Evolutionary conservation across 768 basidiomycete genomes (phyloP).

Genomic region (Cystofilobasidium macerans): DNA sequence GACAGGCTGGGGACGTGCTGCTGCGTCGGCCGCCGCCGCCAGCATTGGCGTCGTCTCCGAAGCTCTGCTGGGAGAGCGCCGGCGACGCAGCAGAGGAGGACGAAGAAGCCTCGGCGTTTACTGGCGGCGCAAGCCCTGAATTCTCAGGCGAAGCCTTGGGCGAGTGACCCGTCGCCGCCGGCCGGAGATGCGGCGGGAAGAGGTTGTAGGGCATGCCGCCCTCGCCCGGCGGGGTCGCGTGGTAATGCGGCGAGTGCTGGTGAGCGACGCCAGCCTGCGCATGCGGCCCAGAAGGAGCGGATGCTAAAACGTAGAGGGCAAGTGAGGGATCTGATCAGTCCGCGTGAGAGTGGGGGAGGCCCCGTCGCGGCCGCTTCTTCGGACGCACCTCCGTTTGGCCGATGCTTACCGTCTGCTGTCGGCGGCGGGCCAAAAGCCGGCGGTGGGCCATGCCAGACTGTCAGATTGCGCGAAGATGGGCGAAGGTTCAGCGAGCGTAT

Average conservation of each 20-base stretch:
- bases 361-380: too few species aligned
- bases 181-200: slow-evolving; percentile 12
- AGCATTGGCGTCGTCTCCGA: too few species aligned
- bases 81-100: not conserved
- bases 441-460: slow-evolving; percentile 4
- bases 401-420: not conserved
- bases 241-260: not conserved
- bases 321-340: too few species aligned
- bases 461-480: not conserved
- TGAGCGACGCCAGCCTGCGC: not conserved
- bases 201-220: slow-evolving; percentile 1
- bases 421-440: not conserved
- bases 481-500: not conserved
- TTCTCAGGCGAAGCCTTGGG: not conserved
- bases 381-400: not conserved
- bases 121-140: too few species aligned
- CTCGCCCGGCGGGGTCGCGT: not conserved
- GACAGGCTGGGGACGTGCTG: not conserved
- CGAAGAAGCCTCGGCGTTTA: not conserved
- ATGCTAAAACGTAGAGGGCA: too few species aligned
- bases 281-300: too few species aligned
- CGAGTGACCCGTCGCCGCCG: not conserved
- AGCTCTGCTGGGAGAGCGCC: not conserved
- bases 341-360: too few species aligned
- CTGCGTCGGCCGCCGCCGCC: not conserved